Conservation (phyloP, 257 asterid genomes). For the Primulina tabacum region DNA sequence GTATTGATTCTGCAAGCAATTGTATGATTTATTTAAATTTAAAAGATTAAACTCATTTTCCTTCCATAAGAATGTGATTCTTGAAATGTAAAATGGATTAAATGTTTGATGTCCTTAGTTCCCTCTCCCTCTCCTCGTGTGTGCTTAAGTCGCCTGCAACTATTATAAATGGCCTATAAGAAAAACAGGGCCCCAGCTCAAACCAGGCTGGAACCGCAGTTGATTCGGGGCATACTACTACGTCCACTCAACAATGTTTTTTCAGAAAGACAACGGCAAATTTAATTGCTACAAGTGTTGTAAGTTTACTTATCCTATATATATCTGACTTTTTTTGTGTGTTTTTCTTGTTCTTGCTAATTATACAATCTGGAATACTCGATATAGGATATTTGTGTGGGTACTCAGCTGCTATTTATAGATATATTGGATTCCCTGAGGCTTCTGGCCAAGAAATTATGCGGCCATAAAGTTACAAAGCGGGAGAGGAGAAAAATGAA, state of each 20-base stretch:
- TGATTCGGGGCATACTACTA: not conserved
- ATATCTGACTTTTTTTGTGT: not conserved
- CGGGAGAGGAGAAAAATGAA: slow-evolving; percentile 62
- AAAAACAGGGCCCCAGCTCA: slow-evolving; percentile 43
- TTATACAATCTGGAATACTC: slow-evolving; percentile 13
- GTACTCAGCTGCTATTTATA: slow-evolving; percentile 58
- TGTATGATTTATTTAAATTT: too few species aligned
- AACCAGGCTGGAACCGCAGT: slow-evolving; percentile 20
- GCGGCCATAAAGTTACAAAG: slow-evolving; percentile 48
- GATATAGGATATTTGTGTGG: slow-evolving; percentile 72
- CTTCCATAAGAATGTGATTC: not conserved
- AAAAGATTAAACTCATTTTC: not conserved
- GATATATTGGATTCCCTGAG: slow-evolving; percentile 44
- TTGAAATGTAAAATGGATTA: not conserved
- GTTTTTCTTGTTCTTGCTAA: slow-evolving; percentile 5
- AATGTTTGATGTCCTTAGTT: not conserved
- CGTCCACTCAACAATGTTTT: slow-evolving; percentile 34
- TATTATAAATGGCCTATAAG: slow-evolving; percentile 8
- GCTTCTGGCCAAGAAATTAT: slow-evolving; percentile 41
- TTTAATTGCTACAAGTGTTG: slow-evolving; percentile 51
- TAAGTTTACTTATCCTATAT: slow-evolving; percentile 35
- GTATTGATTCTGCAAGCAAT: too few species aligned
- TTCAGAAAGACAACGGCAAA: slow-evolving; percentile 44
- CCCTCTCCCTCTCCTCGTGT: not conserved
- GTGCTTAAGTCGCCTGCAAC: slow-evolving; percentile 10